These are phyloP conservation scores for Calonectria montana DNA, from an alignment of 2,329 filamentous ascomycete species.

Conservation along the genomic window DNA sequence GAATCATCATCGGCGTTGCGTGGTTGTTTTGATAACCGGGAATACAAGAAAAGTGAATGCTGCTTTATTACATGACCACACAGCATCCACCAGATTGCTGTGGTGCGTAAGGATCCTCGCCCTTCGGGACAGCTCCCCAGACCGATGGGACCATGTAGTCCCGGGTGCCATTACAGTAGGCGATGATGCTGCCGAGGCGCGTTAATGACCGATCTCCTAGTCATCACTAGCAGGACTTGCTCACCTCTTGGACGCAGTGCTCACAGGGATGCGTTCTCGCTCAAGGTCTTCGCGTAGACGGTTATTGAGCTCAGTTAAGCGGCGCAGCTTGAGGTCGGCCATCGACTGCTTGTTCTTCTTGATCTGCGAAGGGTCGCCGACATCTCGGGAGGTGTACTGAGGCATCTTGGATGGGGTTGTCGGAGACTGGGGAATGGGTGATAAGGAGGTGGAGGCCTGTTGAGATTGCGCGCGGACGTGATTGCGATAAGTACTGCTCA, in stretches of 20 bases:
- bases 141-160: conserved; percentile 99
- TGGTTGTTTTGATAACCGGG: conserved; percentile 42
- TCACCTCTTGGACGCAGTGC: conserved; percentile 89
- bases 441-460: conserved; percentile 27
- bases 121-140: conserved; percentile 94
- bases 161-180: conserved; percentile 96
- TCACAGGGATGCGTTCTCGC: conserved; percentile 93
- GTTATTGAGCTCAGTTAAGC: conserved; percentile 96
- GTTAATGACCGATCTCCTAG: conserved; percentile 24
- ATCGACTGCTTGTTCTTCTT: conserved; percentile 99
- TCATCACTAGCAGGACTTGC: conserved; percentile 38
- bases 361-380: conserved; percentile 74
- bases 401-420: conserved; percentile 62
- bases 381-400: conserved; percentile 75
- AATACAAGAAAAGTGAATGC: conserved; percentile 37
- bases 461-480: conserved; percentile 24
- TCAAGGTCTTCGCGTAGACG: conserved; percentile 96
- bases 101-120: conserved; percentile 97
- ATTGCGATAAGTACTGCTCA: conserved; percentile 33
- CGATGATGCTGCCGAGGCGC: conserved; percentile 79
- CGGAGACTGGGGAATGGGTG: conserved; percentile 26
- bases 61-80: conserved; percentile 81
- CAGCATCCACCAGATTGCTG: conserved; percentile 95
- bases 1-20: conserved; percentile 46
- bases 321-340: conserved; percentile 96